These are phyloP conservation scores for Peniophora sp. DNA, from an alignment of 1,284 basidiomycete genomes.

Conservation along the genomic window DNA sequence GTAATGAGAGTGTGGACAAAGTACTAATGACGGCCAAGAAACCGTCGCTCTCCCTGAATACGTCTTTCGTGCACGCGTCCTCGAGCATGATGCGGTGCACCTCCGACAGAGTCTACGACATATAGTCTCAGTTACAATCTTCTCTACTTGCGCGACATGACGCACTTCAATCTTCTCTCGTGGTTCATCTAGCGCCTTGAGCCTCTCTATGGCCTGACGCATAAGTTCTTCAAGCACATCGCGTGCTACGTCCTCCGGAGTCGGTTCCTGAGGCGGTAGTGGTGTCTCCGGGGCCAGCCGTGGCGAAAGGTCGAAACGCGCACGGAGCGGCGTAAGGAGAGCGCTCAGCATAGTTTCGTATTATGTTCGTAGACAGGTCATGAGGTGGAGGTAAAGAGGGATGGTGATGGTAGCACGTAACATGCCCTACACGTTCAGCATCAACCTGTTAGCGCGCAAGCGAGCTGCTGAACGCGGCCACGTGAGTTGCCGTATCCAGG, in stretches of 20 bases:
- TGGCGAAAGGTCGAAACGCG: slow-evolving; percentile 19
- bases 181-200: slow-evolving; percentile 46
- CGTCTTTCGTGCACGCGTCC: slow-evolving; percentile 56
- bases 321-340: slow-evolving; percentile 26
- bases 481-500: too few relatives aligned
- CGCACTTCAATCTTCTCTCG: slow-evolving; percentile 44
- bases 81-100: slow-evolving; percentile 54
- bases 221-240: slow-evolving; percentile 66
- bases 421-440: too few relatives aligned
- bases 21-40: slow-evolving; percentile 66
- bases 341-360: slow-evolving; percentile 22
- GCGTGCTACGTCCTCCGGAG: slow-evolving; percentile 63
- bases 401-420: too few relatives aligned
- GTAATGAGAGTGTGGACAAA: slow-evolving; percentile 46
- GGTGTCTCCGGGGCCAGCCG: slow-evolving; percentile 11
- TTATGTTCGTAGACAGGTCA: too few relatives aligned
- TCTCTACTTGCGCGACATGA: background rate
- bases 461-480: too few relatives aligned
- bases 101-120: slow-evolving; percentile 45
- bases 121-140: background rate
- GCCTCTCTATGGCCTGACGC: slow-evolving; percentile 56
- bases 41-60: slow-evolving; percentile 73
- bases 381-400: too few relatives aligned
- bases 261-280: slow-evolving; percentile 30
- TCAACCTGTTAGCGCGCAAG: too few relatives aligned